phyloP scores from a whole-genome alignment of 2,329 filamentous ascomycete genomes.

The Colletotrichum tropicicola region DNA sequence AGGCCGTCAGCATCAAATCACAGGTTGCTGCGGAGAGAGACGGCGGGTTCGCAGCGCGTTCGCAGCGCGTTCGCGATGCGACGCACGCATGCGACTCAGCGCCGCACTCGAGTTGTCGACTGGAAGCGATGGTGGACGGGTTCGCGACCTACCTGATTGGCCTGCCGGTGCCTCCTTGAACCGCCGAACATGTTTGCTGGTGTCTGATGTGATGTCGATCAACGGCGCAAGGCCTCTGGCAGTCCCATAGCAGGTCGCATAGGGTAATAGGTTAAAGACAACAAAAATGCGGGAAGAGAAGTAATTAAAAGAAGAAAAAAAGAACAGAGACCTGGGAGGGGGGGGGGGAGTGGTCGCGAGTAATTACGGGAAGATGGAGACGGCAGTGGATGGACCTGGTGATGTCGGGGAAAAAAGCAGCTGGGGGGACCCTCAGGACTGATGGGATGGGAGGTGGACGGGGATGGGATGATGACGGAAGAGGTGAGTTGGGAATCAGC shows the following conservation, averaged over 20 bases:
- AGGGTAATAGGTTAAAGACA: neutral
- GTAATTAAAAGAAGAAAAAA: neutral
- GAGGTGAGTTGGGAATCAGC: slow-evolving; percentile 20
- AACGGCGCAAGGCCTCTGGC: slow-evolving; percentile 34
- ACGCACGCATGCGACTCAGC: neutral
- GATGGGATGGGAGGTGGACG: slow-evolving; percentile 22
- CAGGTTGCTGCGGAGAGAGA: slow-evolving; percentile 31
- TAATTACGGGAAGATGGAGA: neutral
- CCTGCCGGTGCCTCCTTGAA: slow-evolving; percentile 58
- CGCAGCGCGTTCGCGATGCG: neutral
- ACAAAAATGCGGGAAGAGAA: neutral
- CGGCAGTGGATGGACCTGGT: slow-evolving; percentile 6
- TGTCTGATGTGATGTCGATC: slow-evolving; percentile 20
- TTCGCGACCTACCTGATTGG: slow-evolving; percentile 51
- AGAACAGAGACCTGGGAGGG: neutral
- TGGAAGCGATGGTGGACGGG: neutral
- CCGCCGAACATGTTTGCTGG: slow-evolving; percentile 57
- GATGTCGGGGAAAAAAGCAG: slow-evolving; percentile 13
- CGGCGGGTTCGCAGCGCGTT: too few species aligned
- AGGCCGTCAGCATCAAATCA: slow-evolving; percentile 20
- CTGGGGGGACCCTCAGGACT: neutral
- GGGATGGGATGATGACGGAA: slow-evolving; percentile 30
- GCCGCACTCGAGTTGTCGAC: neutral
- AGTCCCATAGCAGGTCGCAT: slow-evolving; percentile 34
- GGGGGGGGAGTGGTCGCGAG: neutral